A percentile compares a stretch with the other conserved stretches of the same genome.
These are phyloP conservation scores for Sphagnum magellanicum DNA, from an alignment of 228 moss, liverwort and hornwort genomes.

Conservation along the genomic window DNA sequence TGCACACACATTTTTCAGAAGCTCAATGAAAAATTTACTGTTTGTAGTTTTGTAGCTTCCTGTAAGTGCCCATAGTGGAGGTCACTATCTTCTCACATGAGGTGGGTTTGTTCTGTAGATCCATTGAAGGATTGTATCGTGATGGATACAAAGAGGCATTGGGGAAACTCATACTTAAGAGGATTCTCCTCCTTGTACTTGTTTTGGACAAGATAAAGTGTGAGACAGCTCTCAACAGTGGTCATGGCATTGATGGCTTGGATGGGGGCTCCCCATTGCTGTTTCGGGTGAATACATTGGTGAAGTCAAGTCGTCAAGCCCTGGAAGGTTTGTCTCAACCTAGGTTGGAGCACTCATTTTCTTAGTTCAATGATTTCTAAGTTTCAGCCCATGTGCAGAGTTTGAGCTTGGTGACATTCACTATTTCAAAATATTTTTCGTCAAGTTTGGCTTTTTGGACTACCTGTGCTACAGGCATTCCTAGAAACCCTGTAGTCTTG, in stretches of 20 bases:
- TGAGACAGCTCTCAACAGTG: constrained; percentile 39
- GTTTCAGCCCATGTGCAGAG: no score
- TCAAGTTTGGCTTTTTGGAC: no score
- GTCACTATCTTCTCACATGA: no score
- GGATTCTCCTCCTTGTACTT: constrained; percentile 70
- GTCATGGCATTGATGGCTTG: constrained; percentile 67
- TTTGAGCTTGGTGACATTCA: no score
- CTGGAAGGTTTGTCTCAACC: constrained; percentile 36
- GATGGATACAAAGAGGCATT: constrained; percentile 71
- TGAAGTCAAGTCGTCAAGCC: constrained; percentile 75
- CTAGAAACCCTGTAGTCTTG: no score
- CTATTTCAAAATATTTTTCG: no score
- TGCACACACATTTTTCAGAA: constrained; percentile 5
- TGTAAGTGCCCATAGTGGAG: no score
- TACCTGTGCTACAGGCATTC: no score
- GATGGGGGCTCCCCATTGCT: constrained; percentile 77
- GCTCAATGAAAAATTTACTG: no score
- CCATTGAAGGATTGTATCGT: constrained; percentile 66
- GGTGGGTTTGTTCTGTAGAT: constrained; percentile 19
- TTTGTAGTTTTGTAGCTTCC: no score
- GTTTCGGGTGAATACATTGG: constrained; percentile 42
- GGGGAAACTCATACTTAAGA: constrained; percentile 65
- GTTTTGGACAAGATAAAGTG: constrained; percentile 72
- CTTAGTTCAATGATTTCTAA: no score
- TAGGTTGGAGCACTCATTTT: no score